Conservation (phyloP, 1,284 basidiomycete species). For the Sphagnurus paluster region DNA sequence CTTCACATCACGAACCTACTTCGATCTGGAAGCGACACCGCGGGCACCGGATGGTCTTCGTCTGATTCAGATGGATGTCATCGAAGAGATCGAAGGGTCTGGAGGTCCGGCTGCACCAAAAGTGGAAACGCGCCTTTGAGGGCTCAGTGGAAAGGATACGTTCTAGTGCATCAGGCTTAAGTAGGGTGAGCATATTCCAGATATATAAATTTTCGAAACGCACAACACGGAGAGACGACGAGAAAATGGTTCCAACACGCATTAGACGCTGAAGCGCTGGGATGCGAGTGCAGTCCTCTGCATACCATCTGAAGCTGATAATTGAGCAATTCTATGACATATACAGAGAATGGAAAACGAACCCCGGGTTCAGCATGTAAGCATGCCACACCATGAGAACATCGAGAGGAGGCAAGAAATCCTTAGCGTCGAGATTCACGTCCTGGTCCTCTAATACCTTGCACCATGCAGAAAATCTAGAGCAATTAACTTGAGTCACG, state of each 20-base stretch:
- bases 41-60: constrained; percentile 1
- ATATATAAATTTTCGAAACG: not conserved
- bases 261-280: constrained; percentile 23
- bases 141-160: constrained; percentile 2
- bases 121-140: not conserved
- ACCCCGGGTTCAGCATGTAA: constrained; percentile 10
- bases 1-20: not conserved
- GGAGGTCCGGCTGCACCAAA: constrained; percentile 1
- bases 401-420: constrained; percentile 41
- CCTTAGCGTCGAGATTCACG: constrained; percentile 19
- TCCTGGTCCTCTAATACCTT: constrained; percentile 37
- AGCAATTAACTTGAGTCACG: too few species aligned
- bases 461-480: constrained; percentile 15
- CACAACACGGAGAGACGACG: constrained; percentile 5
- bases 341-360: too few species aligned
- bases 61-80: not conserved
- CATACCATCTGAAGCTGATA: constrained; percentile 41
- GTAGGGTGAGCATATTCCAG: too few species aligned
- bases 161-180: not conserved
- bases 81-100: constrained; percentile 7
- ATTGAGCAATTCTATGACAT: not conserved
- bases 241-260: constrained; percentile 21
- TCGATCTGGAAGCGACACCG: not conserved
- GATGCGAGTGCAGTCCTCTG: constrained; percentile 38
- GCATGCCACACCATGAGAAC: constrained; percentile 13